These are phyloP conservation scores for Nothophoma quercina DNA, from an alignment of 2,329 filamentous ascomycete species.

Conservation along the genomic window DNA sequence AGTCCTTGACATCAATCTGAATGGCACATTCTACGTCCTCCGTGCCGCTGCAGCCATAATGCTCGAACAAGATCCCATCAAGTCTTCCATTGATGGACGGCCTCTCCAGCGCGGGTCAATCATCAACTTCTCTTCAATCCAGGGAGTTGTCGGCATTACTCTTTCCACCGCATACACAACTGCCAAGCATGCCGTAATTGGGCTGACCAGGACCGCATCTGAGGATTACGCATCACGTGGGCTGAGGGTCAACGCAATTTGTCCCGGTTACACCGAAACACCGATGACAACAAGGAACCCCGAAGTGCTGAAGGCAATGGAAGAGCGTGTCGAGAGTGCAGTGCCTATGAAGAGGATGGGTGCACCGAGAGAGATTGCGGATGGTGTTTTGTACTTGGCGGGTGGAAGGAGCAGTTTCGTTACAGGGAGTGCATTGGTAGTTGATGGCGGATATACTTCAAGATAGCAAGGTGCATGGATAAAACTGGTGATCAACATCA, in stretches of 20 bases:
- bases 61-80: slow-evolving; percentile 54
- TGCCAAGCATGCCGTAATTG: slow-evolving; percentile 54
- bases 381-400: slow-evolving; percentile 37
- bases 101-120: slow-evolving; percentile 45
- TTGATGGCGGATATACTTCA: slow-evolving; percentile 31
- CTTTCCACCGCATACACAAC: slow-evolving; percentile 47
- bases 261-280: slow-evolving; percentile 37
- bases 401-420: slow-evolving; percentile 38
- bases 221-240: slow-evolving; percentile 54
- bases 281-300: slow-evolving; percentile 32
- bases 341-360: slow-evolving; percentile 37
- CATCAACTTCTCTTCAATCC: slow-evolving; percentile 50
- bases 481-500: background rate
- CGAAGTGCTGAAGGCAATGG: slow-evolving; percentile 32
- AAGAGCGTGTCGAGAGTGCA: slow-evolving; percentile 29
- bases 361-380: slow-evolving; percentile 33
- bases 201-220: slow-evolving; percentile 53
- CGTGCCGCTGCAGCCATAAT: slow-evolving; percentile 53
- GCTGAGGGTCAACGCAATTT: slow-evolving; percentile 50
- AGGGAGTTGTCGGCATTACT: slow-evolving; percentile 52
- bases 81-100: slow-evolving; percentile 46
- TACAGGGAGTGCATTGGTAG: slow-evolving; percentile 31
- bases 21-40: slow-evolving; percentile 54
- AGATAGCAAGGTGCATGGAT: background rate
- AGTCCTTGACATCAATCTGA: slow-evolving; percentile 54